phyloP scores from a whole-genome alignment of 306 rosid genomes.

The Trifolium repens region DNA sequence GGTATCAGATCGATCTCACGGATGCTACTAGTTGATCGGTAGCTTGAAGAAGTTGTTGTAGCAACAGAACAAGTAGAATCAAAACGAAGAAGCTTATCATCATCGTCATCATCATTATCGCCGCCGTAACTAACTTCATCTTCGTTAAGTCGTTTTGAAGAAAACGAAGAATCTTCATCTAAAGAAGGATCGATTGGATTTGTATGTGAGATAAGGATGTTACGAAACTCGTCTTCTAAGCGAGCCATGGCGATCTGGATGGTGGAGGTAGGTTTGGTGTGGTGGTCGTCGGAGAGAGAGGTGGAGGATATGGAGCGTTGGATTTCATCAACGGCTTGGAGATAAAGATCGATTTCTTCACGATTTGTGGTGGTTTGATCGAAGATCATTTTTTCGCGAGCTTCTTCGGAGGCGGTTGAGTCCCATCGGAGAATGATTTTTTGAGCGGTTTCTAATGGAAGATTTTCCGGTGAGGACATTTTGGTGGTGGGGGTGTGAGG shows the following conservation, averaged over 20 bases:
- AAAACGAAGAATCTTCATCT: background rate
- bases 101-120: slow-evolving; percentile 20
- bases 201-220: slow-evolving; percentile 75
- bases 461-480: slow-evolving; percentile 60
- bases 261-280: slow-evolving; percentile 61
- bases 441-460: slow-evolving; percentile 68
- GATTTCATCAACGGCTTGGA: slow-evolving; percentile 91
- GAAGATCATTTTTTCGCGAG: slow-evolving; percentile 81
- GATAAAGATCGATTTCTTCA: slow-evolving; percentile 73
- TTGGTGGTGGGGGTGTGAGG: background rate
- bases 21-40: slow-evolving; percentile 77
- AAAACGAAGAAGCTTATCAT: slow-evolving; percentile 47
- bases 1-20: slow-evolving; percentile 98
- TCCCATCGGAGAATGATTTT: slow-evolving; percentile 88
- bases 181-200: slow-evolving; percentile 70
- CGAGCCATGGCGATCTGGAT: slow-evolving; percentile 99
- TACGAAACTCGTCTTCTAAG: slow-evolving; percentile 93
- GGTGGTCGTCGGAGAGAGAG: slow-evolving; percentile 60
- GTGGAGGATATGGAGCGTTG: slow-evolving; percentile 74
- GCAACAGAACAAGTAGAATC: slow-evolving; percentile 34
- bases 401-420: slow-evolving; percentile 88
- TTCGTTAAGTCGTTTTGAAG: slow-evolving; percentile 26
- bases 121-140: background rate
- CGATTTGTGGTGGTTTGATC: slow-evolving; percentile 61
- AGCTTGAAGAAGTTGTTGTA: slow-evolving; percentile 45